Evolutionary conservation across 139 green algal species (phyloP), one percentile per base, ranked within the genome.

Genomic region (Chlamydomonas applanata): DNA sequence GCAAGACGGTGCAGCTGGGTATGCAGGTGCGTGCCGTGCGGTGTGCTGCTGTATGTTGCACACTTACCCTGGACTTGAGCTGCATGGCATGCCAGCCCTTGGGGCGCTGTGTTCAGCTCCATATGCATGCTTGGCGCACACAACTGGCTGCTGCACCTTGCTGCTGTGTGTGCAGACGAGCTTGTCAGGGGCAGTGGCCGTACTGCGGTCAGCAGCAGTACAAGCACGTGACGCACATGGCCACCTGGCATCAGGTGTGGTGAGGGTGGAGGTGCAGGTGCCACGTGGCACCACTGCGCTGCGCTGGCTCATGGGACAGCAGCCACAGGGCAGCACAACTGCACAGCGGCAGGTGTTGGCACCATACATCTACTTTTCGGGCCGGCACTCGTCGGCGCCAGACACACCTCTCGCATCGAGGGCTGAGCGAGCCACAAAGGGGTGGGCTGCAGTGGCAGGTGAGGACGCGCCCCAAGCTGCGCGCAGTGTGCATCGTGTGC

Each of bases 311-410:
- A 29, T 53, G 24, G 83, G 83, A 19, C 83, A 89, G 54, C 64
- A 78, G 25, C 49, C 54, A 27, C 22, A 27, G 19, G 49, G 49
- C 45, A 45, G 46, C 14, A 2, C 67, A 52, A 46, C 17, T 33
- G 25, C 14, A 9, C 16, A 25, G 22, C 19, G 30, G 62, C 49
- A 0, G 13, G 29, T 2, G 1, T 35, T 27, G 2, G 35, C 29
- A n/a, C 72, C 72, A 24, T 61, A 71, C 67, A 25, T 95, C 1
- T 97, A 94, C 79, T 97, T 96, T 75, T 93, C 87, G 0, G 85
- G 87, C 0, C 77, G 92, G 2, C 79, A 83, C 60, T 92, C 88
- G 29, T 88, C 89, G 3, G 88, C 91, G 0, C 86, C 91, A 1
- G 85, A 91, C 69, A 94, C 88, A 0, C 78, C 75, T 1, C 82